Evolutionary conservation across 371 early-diverging fungal genomes (phyloP), one percentile per base, ranked within the genome.

Genomic region (Apophysomyces trapeziformis): DNA sequence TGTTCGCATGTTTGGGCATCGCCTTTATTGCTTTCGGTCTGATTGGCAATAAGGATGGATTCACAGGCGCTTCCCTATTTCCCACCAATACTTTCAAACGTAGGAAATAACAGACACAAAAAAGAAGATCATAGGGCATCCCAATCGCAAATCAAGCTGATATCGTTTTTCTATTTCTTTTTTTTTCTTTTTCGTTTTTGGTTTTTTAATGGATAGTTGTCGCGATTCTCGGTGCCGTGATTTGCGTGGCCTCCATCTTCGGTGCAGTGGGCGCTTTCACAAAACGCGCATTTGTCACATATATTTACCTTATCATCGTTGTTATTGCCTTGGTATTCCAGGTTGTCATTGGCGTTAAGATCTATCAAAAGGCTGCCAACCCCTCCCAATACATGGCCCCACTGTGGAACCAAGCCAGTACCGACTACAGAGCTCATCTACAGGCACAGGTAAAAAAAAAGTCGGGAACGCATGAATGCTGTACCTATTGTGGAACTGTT

Each of bases 1-100:
- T 82, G 21, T 79, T 76, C 61, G 72, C 74, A 32, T 76, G 75
- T 68, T 69, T 82, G 38, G 83, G 83, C 36, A 14, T 73, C n/a
- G 80, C 78, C 35, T 82, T 68, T 65, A 60, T 82, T 37, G 78
- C 75, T 12, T 75, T 79, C 63, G 80, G 83, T 21, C 64, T 82
- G 58, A 71, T 82, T 43, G 83, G 83, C 26, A 56, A 70, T 39
- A 64, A 58, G 61, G 67, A 70, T 56, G 70, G 70, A 13, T 79
- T 82, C 46, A 50, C 61, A 39, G 83, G 83, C 32, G 70, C 83
- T 13, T 63, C 70, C 2, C 39, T 82, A 26, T 79, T 82, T 65
- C 83, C 83, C 39, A 62, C 57, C 1, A 50, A 69, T 46, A 70
- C 63, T 21, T 79, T 78, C 47, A 68, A 75, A 70, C 66, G 83